Evolutionary conservation across 1,284 basidiomycete species (phyloP).

Genomic region (Pseudomicrostroma phylloplanum): DNA sequence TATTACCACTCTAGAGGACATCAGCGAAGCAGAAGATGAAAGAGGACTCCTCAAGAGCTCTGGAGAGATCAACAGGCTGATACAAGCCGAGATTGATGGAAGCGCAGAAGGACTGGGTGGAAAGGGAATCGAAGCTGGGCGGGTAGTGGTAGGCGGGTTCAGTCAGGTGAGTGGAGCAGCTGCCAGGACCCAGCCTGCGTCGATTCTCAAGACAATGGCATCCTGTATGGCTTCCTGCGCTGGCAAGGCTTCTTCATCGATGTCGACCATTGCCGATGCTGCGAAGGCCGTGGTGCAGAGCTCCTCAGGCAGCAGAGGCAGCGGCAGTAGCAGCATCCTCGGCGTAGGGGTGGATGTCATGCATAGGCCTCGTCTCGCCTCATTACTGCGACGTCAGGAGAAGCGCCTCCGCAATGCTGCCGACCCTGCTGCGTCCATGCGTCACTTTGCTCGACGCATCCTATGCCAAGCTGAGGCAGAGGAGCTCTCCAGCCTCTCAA

Average conservation of each 20-base stretch:
- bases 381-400: too few relatives aligned
- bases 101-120: conserved; percentile 32
- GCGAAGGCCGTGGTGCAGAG: not conserved
- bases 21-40: conserved; percentile 44
- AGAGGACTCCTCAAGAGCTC: conserved; percentile 39
- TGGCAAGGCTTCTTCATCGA: too few relatives aligned
- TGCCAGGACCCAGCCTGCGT: not conserved
- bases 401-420: too few relatives aligned
- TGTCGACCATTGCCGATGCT: too few relatives aligned
- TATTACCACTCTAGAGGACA: conserved; percentile 32
- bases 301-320: too few relatives aligned
- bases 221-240: too few relatives aligned
- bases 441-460: conserved; percentile 20
- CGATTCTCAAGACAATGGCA: not conserved
- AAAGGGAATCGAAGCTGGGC: conserved; percentile 27
- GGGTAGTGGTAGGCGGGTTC: conserved; percentile 36
- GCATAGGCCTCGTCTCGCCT: conserved; percentile 17
- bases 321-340: conserved; percentile 16
- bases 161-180: conserved; percentile 8
- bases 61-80: conserved; percentile 33
- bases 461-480: not conserved
- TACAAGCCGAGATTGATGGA: conserved; percentile 42
- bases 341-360: conserved; percentile 44
- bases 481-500: not conserved
- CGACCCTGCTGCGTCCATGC: conserved; percentile 16